Base-by-base conservation (phyloP, 1,284 basidiomycete species). In the Moniliophthora roreri region DNA sequence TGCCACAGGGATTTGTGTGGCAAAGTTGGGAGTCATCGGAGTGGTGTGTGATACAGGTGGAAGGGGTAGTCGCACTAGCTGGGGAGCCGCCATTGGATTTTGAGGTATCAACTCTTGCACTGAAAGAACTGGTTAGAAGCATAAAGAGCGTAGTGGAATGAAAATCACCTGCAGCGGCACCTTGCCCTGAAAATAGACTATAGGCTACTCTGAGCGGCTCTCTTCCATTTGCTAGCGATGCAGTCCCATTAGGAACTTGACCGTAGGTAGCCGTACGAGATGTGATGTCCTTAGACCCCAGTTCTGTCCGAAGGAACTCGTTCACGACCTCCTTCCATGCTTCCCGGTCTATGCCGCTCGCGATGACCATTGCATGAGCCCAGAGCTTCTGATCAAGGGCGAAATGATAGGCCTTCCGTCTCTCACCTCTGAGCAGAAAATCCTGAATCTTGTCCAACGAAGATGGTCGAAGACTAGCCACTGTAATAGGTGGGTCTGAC, bases 341-440 rank as follows among this genome's bases (percentile, higher is more conserved):
- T 32, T 96, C 93, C 62, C 91, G 92, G 67, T 96, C 96, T 48
- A 98, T 82, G 52, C 91, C 90, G 64, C 92, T 95, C 7, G 97
- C 87, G 57, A 99, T 95, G 45, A 98, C 75, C 81, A 99, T 85
- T 0, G 97, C 97, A 69, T 99, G 97, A 1, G 93, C 87, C 95
- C 95, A 99, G 26, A 99, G 73, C 61, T 84, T 88, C 66, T 95
- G 83, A 55, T 94, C 87, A 24, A 94, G 77, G 3, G 97, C 96
- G 65, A 87, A 94, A 54, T 88, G 85, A 62, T 93, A 94, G 0
- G 97, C 97, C 58, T 89, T 84, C 23, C 84, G 82, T 53, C 92
- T 88, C 60, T 98, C 87, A 13, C 97, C 97, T 42, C 84, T 80
- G 7, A 94, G 70, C 10, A 98, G 77, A 52, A 92, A 81, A 26